Conservation (phyloP, 257 asterid genomes). For the Ajuga chamaepitys region DNA sequence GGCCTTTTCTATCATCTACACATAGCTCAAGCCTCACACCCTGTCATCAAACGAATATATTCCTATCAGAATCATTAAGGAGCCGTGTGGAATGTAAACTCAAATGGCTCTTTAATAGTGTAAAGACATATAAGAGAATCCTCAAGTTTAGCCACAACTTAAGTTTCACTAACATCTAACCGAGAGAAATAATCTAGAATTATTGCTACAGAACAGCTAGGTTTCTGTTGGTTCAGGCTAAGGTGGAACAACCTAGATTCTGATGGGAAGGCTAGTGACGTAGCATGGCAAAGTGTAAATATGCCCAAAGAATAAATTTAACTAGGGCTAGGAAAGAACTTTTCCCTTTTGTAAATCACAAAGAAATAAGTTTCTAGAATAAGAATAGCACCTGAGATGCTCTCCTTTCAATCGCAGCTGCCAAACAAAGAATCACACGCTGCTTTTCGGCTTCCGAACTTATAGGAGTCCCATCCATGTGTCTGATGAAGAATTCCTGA, state of each 20-base stretch:
- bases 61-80: not conserved
- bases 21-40: constrained; percentile 90
- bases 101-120: not conserved
- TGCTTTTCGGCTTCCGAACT: constrained; percentile 81
- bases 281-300: no score
- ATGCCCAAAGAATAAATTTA: no score
- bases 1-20: constrained; percentile 49
- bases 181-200: no score
- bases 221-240: no score
- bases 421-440: constrained; percentile 72
- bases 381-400: constrained; percentile 52
- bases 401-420: constrained; percentile 71
- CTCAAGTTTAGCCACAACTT: no score
- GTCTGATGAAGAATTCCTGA: constrained; percentile 89
- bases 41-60: constrained; percentile 29
- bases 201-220: no score
- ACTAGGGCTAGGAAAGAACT: no score
- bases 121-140: not conserved
- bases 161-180: no score
- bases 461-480: constrained; percentile 76
- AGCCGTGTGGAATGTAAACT: not conserved
- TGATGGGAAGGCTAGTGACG: no score
- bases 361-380: not conserved
- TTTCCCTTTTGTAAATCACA: no score
- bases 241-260: no score